A percentile compares a stretch with the other conserved stretches of the same genome.
These are phyloP conservation scores for Termitomyces sp. DNA, from an alignment of 768 basidiomycete species.

Conservation along the genomic window DNA sequence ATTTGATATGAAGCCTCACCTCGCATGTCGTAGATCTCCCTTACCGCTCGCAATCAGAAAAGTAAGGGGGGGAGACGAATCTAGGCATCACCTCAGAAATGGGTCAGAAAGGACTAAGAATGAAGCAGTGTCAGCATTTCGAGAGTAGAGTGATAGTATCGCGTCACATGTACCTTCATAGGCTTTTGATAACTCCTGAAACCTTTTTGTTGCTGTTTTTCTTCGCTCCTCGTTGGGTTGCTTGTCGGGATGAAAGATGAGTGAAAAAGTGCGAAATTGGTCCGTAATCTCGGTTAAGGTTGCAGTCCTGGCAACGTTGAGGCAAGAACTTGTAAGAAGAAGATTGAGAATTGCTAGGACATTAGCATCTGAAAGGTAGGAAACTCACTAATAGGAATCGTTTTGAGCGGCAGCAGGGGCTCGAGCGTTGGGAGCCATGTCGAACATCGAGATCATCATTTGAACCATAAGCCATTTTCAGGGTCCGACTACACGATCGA, in stretches of 20 bases:
- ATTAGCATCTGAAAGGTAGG: not conserved
- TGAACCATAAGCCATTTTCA: not conserved
- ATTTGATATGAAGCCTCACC: conserved; percentile 28
- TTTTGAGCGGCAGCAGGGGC: conserved; percentile 2
- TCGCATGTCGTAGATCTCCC: conserved; percentile 71
- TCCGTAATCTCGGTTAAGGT: conserved; percentile 69
- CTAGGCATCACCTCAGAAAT: conserved; percentile 44
- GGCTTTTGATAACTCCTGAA: conserved; percentile 75
- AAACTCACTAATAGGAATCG: conserved; percentile 20
- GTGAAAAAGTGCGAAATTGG: conserved; percentile 62
- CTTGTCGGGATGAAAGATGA: conserved; percentile 84
- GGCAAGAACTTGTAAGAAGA: conserved; percentile 41
- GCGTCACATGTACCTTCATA: conserved; percentile 57
- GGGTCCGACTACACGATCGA: not conserved
- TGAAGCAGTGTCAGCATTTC: not conserved
- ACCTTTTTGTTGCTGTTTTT: conserved; percentile 56
- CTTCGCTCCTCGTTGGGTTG: conserved; percentile 54
- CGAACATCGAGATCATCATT: too few relatives aligned
- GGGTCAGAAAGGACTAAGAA: conserved; percentile 63
- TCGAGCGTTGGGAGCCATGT: not conserved
- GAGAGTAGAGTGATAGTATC: not conserved
- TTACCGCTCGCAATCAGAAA: conserved; percentile 17
- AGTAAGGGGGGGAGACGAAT: conserved; percentile 13
- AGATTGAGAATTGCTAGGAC: not conserved
- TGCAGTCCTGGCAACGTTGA: conserved; percentile 64